phyloP scores from a whole-genome alignment of 495 filamentous ascomycete genomes.

The Parathielavia appendiculata region DNA sequence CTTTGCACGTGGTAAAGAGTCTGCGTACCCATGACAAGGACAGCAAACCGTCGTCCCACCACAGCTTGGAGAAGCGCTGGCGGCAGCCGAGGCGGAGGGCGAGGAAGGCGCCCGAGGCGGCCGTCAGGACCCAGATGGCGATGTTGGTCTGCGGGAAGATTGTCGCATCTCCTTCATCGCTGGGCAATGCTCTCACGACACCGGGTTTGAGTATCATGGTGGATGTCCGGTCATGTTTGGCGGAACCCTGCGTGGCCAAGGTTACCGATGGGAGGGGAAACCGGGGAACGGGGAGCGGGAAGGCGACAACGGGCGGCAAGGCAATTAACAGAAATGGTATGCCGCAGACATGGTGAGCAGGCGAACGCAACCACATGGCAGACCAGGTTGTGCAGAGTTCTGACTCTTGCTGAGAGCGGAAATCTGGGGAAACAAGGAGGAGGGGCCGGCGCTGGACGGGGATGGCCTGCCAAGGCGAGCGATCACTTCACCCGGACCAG shows the following conservation, averaged over 20 bases:
- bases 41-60: slow-evolving; percentile 21
- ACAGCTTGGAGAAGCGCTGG: slow-evolving; percentile 11
- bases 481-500: neutral
- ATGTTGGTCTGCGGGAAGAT: slow-evolving; percentile 19
- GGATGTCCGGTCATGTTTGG: neutral
- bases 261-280: neutral
- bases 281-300: neutral
- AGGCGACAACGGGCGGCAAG: neutral
- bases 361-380: slow-evolving; percentile 1
- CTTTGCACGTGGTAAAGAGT: neutral
- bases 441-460: neutral
- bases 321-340: neutral
- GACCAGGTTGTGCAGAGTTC: neutral
- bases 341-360: neutral
- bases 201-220: neutral
- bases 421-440: slow-evolving; percentile 1
- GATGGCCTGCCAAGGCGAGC: neutral
- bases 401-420: neutral
- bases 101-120: slow-evolving; percentile 18
- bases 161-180: slow-evolving; percentile 12
- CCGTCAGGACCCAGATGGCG: slow-evolving; percentile 22
- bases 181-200: neutral
- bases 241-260: neutral
- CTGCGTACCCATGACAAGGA: slow-evolving; percentile 17
- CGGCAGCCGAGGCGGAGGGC: slow-evolving; percentile 19